Conservation (phyloP, 345 rosid species). For the Linum usitatissimum region DNA sequence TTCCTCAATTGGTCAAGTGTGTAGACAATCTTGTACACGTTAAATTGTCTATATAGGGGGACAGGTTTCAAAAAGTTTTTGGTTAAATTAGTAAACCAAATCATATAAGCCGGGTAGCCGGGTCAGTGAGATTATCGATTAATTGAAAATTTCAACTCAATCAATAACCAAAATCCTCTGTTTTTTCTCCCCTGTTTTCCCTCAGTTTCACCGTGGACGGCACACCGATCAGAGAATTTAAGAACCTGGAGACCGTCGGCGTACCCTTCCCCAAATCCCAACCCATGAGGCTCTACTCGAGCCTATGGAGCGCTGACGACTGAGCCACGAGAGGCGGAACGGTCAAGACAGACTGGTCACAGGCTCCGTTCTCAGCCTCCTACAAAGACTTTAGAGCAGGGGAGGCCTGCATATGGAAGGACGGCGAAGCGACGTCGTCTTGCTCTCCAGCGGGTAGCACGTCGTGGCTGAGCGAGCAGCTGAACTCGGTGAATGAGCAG, state of each 20-base stretch:
- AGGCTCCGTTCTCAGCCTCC: conserved; percentile 1
- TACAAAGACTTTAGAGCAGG: background rate
- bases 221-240: conserved; percentile 4
- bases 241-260: background rate
- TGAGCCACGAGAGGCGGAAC: conserved; percentile 4
- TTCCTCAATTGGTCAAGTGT: too few relatives aligned
- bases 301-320: conserved; percentile 10
- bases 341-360: background rate
- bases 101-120: too few relatives aligned
- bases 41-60: too few relatives aligned
- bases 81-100: too few relatives aligned
- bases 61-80: too few relatives aligned
- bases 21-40: too few relatives aligned
- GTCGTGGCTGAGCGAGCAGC: background rate
- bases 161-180: background rate
- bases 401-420: background rate
- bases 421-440: background rate
- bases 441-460: background rate
- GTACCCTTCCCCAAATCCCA: background rate
- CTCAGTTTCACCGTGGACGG: background rate
- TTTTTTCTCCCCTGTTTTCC: background rate
- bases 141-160: background rate
- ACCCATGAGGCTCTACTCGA: conserved; percentile 1
- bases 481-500: background rate
- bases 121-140: too few relatives aligned